These are phyloP conservation scores for Dactylorhiza incarnata DNA, from an alignment of 106 monocot genomes.

Conservation along the genomic window DNA sequence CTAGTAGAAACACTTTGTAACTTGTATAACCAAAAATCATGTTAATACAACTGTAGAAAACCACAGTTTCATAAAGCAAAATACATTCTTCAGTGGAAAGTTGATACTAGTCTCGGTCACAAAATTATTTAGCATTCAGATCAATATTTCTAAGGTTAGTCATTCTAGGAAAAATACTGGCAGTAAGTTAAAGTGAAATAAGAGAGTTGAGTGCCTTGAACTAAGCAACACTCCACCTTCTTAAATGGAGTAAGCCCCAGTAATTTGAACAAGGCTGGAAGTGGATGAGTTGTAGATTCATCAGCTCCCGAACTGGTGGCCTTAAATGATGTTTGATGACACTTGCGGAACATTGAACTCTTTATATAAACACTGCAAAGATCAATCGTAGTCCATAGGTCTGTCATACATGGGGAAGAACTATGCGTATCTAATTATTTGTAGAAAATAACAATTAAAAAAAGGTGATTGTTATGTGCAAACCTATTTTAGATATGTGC, in stretches of 20 bases:
- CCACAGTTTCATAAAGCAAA: neutral
- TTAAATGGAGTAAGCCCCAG: constrained; percentile 67
- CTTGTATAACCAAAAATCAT: too few species aligned
- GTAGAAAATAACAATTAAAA: neutral
- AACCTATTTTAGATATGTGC: too few species aligned
- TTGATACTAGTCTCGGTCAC: neutral
- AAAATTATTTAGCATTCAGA: neutral
- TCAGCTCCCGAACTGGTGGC: constrained; percentile 17
- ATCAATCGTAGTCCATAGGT: neutral
- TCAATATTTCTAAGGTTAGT: neutral
- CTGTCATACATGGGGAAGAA: neutral
- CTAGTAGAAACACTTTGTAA: too few species aligned
- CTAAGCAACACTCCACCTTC: constrained; percentile 35
- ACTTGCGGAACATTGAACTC: constrained; percentile 43
- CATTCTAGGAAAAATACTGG: neutral
- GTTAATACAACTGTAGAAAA: neutral
- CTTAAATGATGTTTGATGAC: constrained; percentile 34
- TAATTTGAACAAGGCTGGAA: constrained; percentile 63
- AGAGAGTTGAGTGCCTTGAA: neutral
- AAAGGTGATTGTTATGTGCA: too few species aligned
- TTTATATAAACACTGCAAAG: constrained; percentile 71
- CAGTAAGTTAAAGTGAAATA: neutral
- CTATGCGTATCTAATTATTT: neutral
- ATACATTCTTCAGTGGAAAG: neutral
- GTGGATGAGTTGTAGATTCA: constrained; percentile 60